phyloP scores from a whole-genome alignment of 257 asterid genomes.

The Solanum lycopersicoides region DNA sequence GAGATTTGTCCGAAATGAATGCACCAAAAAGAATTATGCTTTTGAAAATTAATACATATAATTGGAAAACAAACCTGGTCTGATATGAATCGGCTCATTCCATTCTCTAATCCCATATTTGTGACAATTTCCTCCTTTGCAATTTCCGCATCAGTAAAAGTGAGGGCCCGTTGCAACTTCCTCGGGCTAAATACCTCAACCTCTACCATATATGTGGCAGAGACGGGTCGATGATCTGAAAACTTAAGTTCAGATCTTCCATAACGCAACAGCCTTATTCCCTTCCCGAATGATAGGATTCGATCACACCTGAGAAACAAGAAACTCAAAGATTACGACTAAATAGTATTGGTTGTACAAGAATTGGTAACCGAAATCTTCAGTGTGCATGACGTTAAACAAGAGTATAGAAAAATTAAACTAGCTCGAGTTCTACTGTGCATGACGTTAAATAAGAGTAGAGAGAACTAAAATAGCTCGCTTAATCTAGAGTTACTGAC shows the following conservation, averaged over 20 bases:
- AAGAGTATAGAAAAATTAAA: background rate
- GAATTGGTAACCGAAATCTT: background rate
- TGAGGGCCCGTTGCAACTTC: conserved; percentile 83
- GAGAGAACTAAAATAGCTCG: background rate
- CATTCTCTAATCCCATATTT: conserved; percentile 17
- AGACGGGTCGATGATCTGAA: conserved; percentile 95
- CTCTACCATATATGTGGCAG: conserved; percentile 66
- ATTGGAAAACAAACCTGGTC: conserved; percentile 27
- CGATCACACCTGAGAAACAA: conserved; percentile 76
- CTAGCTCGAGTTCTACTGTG: background rate
- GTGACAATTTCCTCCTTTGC: conserved; percentile 41
- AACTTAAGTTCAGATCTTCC: conserved; percentile 56
- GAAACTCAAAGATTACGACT: background rate
- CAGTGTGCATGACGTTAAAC: background rate
- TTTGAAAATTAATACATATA: background rate
- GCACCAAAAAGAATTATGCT: background rate
- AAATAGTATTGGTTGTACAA: background rate
- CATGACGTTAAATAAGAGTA: background rate
- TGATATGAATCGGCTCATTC: conserved; percentile 14
- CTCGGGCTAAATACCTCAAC: conserved; percentile 78
- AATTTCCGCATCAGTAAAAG: conserved; percentile 85
- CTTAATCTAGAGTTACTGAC: background rate
- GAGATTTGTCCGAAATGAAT: background rate
- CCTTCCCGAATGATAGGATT: conserved; percentile 69
- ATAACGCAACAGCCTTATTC: conserved; percentile 60